Evolutionary conservation across 768 basidiomycete species (phyloP).

Genomic region (Strobilomyces dryophilus): DNA sequence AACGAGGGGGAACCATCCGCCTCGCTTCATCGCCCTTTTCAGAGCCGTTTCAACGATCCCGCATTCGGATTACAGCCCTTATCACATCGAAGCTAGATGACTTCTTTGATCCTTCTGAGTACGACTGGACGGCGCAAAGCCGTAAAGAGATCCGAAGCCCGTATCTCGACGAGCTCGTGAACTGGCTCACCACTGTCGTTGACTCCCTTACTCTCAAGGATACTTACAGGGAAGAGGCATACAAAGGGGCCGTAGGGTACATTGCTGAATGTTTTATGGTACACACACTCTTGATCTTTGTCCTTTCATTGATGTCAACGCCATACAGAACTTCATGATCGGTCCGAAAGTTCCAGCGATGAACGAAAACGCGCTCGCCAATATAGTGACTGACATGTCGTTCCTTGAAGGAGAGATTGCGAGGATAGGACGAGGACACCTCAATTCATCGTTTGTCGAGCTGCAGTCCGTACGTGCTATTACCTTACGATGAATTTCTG

Average conservation of each 20-base stretch:
- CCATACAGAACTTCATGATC: constrained; percentile 64
- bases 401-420: constrained; percentile 88
- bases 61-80: constrained; percentile 71
- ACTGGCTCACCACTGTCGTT: constrained; percentile 95
- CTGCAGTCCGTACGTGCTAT: constrained; percentile 60
- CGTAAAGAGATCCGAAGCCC: constrained; percentile 81
- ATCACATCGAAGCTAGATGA: constrained; percentile 92
- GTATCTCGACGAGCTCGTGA: constrained; percentile 92
- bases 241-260: constrained; percentile 82
- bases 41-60: constrained; percentile 61
- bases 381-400: constrained; percentile 79
- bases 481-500: background rate
- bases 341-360: constrained; percentile 71
- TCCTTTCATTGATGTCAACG: constrained; percentile 2
- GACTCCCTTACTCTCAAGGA: constrained; percentile 86
- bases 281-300: constrained; percentile 18
- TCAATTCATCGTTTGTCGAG: constrained; percentile 72
- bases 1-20: constrained; percentile 77
- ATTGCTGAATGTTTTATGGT: constrained; percentile 90
- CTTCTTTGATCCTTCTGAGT: constrained; percentile 93
- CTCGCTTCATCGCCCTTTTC: constrained; percentile 67
- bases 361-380: constrained; percentile 88
- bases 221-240: constrained; percentile 83
- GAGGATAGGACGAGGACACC: constrained; percentile 65
- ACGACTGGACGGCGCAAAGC: constrained; percentile 81